Evolutionary conservation across 1,284 basidiomycete species (phyloP).

Genomic region (Coniophora puteana): DNA sequence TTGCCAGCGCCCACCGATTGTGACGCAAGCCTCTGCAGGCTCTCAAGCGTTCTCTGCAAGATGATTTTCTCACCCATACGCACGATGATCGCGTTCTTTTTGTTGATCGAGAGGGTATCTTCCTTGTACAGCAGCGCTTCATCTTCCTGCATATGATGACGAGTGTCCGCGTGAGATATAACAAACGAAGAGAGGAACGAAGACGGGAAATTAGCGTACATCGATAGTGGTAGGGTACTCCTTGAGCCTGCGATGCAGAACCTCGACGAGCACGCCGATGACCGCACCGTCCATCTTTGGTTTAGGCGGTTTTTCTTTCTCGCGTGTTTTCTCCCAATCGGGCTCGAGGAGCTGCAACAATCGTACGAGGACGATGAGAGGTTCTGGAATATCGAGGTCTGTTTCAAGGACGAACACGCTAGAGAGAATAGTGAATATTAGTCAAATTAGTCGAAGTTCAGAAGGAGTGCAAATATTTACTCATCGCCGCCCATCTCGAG

Average conservation of each 20-base stretch:
- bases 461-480: constrained; percentile 44
- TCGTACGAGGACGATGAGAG: constrained; percentile 68
- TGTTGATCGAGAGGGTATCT: constrained; percentile 39
- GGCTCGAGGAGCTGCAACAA: constrained; percentile 57
- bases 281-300: constrained; percentile 53
- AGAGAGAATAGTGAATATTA: constrained; percentile 3
- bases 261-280: constrained; percentile 40
- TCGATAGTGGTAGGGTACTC: constrained; percentile 59
- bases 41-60: constrained; percentile 38
- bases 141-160: constrained; percentile 44
- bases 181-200: constrained; percentile 1
- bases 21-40: constrained; percentile 9
- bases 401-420: constrained; percentile 64
- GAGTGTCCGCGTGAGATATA: constrained; percentile 3
- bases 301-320: constrained; percentile 80
- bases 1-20: not conserved
- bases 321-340: constrained; percentile 63
- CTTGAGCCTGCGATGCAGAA: constrained; percentile 47
- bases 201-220: constrained; percentile 43
- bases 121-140: constrained; percentile 37
- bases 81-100: constrained; percentile 67
- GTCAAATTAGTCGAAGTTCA: constrained; percentile 7
- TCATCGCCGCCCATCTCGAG: constrained; percentile 88
- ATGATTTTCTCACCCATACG: constrained; percentile 81
- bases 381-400: constrained; percentile 54